Evolutionary conservation across 305 asterid genomes (phyloP).

Genomic region (Solanum chacoense): DNA sequence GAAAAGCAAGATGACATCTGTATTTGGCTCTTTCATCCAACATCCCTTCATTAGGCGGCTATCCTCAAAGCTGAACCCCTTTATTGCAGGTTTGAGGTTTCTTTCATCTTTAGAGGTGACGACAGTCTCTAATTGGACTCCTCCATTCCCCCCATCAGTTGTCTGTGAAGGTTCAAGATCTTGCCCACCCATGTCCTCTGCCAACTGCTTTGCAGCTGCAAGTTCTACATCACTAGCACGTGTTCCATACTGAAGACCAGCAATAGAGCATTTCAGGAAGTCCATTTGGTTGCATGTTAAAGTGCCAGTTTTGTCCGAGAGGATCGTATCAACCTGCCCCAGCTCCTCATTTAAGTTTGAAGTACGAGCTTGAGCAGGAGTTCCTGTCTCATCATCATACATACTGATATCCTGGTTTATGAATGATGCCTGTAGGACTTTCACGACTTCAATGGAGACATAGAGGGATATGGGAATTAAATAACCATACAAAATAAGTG

Average conservation of each 20-base stretch:
- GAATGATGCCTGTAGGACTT: conserved; percentile 77
- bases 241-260: conserved; percentile 65
- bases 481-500: conserved; percentile 76
- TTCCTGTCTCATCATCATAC: conserved; percentile 76
- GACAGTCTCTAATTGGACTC: conserved; percentile 45
- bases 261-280: conserved; percentile 83
- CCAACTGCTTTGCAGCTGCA: conserved; percentile 81
- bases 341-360: conserved; percentile 85
- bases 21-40: conserved; percentile 58
- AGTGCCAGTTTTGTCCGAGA: conserved; percentile 95
- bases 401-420: conserved; percentile 61
- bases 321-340: conserved; percentile 86
- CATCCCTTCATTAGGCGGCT: conserved; percentile 58
- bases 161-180: conserved; percentile 7
- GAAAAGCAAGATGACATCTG: conserved; percentile 46
- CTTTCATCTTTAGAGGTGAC: conserved; percentile 30
- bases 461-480: conserved; percentile 84
- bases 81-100: conserved; percentile 27
- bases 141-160: neutral
- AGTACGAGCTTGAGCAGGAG: conserved; percentile 84
- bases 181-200: conserved; percentile 43
- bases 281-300: conserved; percentile 96
- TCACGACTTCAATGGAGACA: conserved; percentile 84
- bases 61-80: conserved; percentile 85
- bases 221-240: conserved; percentile 75